Evolutionary conservation across 352 stramenopile species (phyloP).

Genomic region (Globisporangium abappressorium): DNA sequence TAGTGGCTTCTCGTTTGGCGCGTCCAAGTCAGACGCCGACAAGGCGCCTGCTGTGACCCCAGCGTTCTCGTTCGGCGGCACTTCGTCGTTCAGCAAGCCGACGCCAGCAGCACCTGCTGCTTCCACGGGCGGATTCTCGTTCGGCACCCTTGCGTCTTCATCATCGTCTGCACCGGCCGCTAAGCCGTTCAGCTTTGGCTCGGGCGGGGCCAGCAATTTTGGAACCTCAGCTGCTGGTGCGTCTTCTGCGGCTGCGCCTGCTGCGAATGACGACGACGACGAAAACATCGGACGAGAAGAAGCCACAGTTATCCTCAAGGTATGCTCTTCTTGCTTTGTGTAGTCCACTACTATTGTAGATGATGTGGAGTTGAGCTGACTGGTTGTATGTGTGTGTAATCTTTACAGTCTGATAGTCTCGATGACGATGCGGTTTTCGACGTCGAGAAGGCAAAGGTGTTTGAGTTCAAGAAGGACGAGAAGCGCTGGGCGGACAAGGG

Average conservation of each 20-base stretch:
- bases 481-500: slow-evolving; percentile 88
- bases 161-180: slow-evolving; percentile 4
- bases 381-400: slow-evolving; percentile 3
- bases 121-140: slow-evolving; percentile 12
- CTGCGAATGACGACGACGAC: slow-evolving; percentile 58
- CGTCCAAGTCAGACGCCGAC: slow-evolving; percentile 1
- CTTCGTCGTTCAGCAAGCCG: slow-evolving; percentile 11
- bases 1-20: slow-evolving; percentile 33
- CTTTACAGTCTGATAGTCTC: slow-evolving; percentile 44
- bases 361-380: background rate
- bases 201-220: background rate
- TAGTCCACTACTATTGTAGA: background rate
- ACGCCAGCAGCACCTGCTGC: background rate
- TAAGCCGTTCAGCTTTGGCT: slow-evolving; percentile 36
- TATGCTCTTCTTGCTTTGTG: slow-evolving; percentile 16
- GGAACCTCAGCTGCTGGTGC: slow-evolving; percentile 19
- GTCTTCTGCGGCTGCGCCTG: slow-evolving; percentile 15
- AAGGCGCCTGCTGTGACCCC: background rate
- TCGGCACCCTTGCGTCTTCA: slow-evolving; percentile 7
- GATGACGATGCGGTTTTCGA: slow-evolving; percentile 80
- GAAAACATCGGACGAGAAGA: slow-evolving; percentile 81
- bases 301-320: slow-evolving; percentile 86
- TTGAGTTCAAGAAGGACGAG: slow-evolving; percentile 86
- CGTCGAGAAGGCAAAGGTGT: slow-evolving; percentile 72
- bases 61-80: slow-evolving; percentile 1